These are phyloP conservation scores for Arabis alpina DNA, from an alignment of 345 rosid genomes.

Conservation along the genomic window DNA sequence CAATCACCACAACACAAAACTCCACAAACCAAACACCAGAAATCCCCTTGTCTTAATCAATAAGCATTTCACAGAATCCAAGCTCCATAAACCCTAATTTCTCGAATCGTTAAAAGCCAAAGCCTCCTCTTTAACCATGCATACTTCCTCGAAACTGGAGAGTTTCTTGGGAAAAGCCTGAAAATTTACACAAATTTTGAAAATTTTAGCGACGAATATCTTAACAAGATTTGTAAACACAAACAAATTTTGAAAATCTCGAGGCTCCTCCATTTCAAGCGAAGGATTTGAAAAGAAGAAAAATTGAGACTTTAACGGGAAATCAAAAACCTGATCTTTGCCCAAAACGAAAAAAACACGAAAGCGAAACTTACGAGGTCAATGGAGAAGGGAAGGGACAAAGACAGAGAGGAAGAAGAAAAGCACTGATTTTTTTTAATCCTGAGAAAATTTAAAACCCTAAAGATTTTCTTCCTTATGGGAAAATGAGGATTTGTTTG, in stretches of 20 bases:
- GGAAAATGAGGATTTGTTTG: slow-evolving; percentile 6
- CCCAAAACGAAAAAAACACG: background rate
- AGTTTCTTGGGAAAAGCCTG: slow-evolving; percentile 30
- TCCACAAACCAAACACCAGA: slow-evolving; percentile 27
- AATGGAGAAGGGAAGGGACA: slow-evolving; percentile 26
- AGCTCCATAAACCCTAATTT: slow-evolving; percentile 46
- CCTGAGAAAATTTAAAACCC: slow-evolving; percentile 28
- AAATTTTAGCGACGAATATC: slow-evolving; percentile 28
- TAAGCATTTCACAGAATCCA: slow-evolving; percentile 31
- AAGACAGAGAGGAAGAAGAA: slow-evolving; percentile 29
- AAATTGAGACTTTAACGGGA: slow-evolving; percentile 5
- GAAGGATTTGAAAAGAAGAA: background rate
- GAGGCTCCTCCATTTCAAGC: slow-evolving; percentile 35
- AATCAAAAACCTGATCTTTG: slow-evolving; percentile 33
- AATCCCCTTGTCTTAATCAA: slow-evolving; percentile 25
- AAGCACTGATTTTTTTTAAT: slow-evolving; percentile 8
- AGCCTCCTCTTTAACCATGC: slow-evolving; percentile 40
- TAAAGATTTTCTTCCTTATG: slow-evolving; percentile 21
- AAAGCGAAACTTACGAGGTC: slow-evolving; percentile 47
- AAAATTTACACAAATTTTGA: no score
- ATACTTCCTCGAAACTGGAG: slow-evolving; percentile 34
- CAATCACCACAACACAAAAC: slow-evolving; percentile 17
- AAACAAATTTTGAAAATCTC: slow-evolving; percentile 26
- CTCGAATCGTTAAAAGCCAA: slow-evolving; percentile 4
- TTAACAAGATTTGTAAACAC: slow-evolving; percentile 25